Conservation (phyloP, 2,329 filamentous ascomycete species). For the Saccharata proteae region DNA sequence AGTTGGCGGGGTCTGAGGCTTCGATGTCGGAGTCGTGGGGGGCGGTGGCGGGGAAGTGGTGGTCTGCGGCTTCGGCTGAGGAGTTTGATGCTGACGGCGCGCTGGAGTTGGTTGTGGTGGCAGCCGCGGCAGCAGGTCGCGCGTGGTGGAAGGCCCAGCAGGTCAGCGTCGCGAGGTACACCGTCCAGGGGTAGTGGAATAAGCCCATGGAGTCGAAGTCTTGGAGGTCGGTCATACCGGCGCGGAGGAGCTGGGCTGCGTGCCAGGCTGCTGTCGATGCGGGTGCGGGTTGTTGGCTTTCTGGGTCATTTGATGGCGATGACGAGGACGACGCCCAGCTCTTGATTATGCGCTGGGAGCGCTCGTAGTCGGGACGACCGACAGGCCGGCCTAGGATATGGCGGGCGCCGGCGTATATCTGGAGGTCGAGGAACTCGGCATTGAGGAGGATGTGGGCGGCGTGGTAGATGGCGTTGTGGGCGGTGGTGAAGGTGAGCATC, state of each 20-base stretch:
- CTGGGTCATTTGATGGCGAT: background rate
- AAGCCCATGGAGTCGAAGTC: slow-evolving; percentile 41
- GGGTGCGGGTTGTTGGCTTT: background rate
- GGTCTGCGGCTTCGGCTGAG: background rate
- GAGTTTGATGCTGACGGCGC: background rate
- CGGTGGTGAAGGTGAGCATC: slow-evolving; percentile 37
- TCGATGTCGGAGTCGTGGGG: background rate
- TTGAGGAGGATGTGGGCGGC: slow-evolving; percentile 45
- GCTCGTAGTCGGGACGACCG: slow-evolving; percentile 36
- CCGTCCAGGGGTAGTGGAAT: slow-evolving; percentile 51
- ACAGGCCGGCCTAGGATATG: slow-evolving; percentile 48
- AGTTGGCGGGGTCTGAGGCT: background rate
- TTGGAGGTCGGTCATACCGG: slow-evolving; percentile 37
- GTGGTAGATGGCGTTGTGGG: slow-evolving; percentile 46
- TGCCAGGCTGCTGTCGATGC: slow-evolving; percentile 41
- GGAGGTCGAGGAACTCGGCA: slow-evolving; percentile 48
- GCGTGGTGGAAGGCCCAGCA: slow-evolving; percentile 47
- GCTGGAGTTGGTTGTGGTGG: background rate
- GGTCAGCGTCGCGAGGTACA: slow-evolving; percentile 47
- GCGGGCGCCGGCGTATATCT: slow-evolving; percentile 48
- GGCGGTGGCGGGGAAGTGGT: background rate
- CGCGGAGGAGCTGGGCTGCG: slow-evolving; percentile 40
- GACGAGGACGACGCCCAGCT: slow-evolving; percentile 32
- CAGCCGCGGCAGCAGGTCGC: slow-evolving; percentile 10
- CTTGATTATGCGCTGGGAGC: slow-evolving; percentile 40